Base-by-base conservation (phyloP, 345 rosid species). In the Populus davidiana region DNA sequence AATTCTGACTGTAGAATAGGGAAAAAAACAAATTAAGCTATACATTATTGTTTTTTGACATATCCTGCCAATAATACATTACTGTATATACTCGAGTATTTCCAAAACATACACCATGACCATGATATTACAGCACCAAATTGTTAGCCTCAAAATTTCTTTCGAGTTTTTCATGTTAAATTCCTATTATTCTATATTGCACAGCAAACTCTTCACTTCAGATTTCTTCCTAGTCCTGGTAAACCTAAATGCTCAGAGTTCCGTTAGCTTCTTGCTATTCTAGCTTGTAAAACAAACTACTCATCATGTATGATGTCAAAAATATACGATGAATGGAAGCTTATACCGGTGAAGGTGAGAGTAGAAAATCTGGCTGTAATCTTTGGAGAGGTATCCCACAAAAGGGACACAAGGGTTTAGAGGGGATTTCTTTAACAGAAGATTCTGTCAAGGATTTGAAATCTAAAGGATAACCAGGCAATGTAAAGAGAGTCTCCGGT, bases 311-410 rank as follows among this genome's bases (percentile, higher is more conserved):
- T 54, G 20, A 33, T 33, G 21, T 35, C 47, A 67, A 8, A 75
- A n/a, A 33, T 72, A 27, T 21, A 69, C 13, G 39, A 41, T 18
- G 21, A 52, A 64, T 7, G 5, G 10, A 52, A 67, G 21, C 70
- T 75, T 52, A 88, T 50, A 88, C 93, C 12, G 91, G 93, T 16
- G 91, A 86, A 65, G 88, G 83, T 21, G 93, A 89, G 70, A 91
- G 90, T 38, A 90, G 83, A 81, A 91, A 89, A 31, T 91, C 91
- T 29, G 96, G 93, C 70, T 83, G 91, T 62, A 78, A 80, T 88
- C 94, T 89, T 84, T 90, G 91, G 68, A 92, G 84, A 52, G 87
- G 86, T 75, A 94, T 78, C 78, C 97, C 97, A 78, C 98, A 93
- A 65, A 88, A 85, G 80, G 91, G 91, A 66, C 98, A 93, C 66